Conservation (phyloP, 306 rosid genomes). For the Crotalaria pallida region DNA sequence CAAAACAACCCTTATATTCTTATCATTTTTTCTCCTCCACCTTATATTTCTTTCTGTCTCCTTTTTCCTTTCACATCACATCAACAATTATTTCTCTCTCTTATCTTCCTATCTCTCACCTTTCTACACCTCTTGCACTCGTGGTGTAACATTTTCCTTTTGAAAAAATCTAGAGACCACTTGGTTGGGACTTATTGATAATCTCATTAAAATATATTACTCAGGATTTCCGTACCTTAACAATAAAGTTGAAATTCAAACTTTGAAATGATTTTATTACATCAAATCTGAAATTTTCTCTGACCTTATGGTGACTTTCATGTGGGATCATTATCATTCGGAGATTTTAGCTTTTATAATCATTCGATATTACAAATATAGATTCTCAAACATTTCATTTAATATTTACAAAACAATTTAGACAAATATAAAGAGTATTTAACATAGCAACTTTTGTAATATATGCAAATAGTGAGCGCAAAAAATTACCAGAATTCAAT, state of each 20-base stretch:
- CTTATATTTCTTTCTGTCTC: too few relatives aligned
- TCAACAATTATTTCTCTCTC: too few relatives aligned
- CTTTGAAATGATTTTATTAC: background rate
- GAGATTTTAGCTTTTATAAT: background rate
- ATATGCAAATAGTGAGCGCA: constrained; percentile 1
- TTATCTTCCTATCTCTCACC: too few relatives aligned
- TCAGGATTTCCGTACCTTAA: background rate
- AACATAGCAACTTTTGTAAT: background rate
- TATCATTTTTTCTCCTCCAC: too few relatives aligned
- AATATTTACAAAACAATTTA: background rate
- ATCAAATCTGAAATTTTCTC: background rate
- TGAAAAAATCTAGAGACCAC: background rate
- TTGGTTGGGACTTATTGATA: background rate
- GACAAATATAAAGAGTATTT: background rate
- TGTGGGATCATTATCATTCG: background rate
- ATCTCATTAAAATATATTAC: background rate
- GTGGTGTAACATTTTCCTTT: too few relatives aligned
- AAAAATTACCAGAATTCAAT: constrained; percentile 66
- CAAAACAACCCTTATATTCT: too few relatives aligned
- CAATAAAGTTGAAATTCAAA: background rate
- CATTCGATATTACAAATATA: background rate
- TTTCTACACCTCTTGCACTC: too few relatives aligned
- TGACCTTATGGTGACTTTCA: background rate
- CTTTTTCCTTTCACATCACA: too few relatives aligned
- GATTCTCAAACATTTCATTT: background rate